Conservation (phyloP, 306 rosid species). For the Styphnolobium japonicum region DNA sequence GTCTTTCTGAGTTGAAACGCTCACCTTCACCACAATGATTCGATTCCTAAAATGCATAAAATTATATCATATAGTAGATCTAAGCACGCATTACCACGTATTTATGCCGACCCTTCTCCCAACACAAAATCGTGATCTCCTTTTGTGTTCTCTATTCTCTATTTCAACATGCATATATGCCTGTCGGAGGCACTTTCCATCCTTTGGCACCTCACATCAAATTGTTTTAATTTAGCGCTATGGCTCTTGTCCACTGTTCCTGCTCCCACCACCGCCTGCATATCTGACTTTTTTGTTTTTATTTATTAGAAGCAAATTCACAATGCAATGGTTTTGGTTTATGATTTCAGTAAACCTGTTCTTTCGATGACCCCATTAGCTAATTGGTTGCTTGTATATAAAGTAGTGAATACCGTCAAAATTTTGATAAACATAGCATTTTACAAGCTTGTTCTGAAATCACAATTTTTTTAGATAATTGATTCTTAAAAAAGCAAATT, state of each 20-base stretch:
- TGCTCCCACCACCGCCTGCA: constrained; percentile 28
- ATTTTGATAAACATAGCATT: too few species aligned
- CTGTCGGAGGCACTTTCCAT: constrained; percentile 24
- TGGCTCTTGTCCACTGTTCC: neutral
- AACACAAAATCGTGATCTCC: constrained; percentile 26
- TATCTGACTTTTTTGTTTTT: neutral
- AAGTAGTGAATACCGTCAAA: too few species aligned
- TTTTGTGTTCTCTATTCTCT: neutral
- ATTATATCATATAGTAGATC: neutral
- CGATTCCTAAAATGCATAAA: neutral
- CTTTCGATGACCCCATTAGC: neutral
- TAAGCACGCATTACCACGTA: constrained; percentile 21
- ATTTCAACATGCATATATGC: neutral
- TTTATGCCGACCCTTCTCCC: constrained; percentile 19
- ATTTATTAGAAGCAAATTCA: neutral
- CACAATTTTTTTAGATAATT: too few species aligned
- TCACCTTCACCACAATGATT: neutral
- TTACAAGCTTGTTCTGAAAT: too few species aligned
- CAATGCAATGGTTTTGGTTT: neutral
- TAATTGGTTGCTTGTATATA: neutral
- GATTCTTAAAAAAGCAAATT: too few species aligned
- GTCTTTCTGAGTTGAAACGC: neutral
- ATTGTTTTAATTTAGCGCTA: neutral
- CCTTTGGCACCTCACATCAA: neutral
- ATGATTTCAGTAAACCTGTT: too few species aligned